A percentile compares a stretch with the other conserved stretches of the same genome.
Conservation (phyloP, 768 basidiomycete species). For the Suillus subaureus region DNA sequence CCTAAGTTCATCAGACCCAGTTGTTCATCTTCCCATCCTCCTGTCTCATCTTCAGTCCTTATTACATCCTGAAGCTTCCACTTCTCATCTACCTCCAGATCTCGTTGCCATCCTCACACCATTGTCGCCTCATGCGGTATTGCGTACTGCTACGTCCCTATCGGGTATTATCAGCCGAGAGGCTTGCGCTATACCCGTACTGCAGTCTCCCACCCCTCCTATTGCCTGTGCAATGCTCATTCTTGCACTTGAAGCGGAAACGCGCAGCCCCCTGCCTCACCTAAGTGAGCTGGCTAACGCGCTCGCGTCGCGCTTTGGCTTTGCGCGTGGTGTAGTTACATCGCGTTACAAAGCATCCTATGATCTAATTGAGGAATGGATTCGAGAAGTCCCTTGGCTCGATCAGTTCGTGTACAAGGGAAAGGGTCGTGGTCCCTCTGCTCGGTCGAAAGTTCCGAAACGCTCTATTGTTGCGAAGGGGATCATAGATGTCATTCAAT, state of each 20-base stretch:
- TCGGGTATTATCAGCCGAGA: conserved; percentile 45
- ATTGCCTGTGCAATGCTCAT: conserved; percentile 73
- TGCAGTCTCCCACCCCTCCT: conserved; percentile 42
- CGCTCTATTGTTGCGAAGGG: conserved; percentile 68
- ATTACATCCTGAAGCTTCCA: conserved; percentile 30
- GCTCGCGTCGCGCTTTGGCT: conserved; percentile 54
- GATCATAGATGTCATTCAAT: conserved; percentile 68
- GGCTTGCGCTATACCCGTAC: conserved; percentile 43
- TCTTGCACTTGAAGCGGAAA: conserved; percentile 70
- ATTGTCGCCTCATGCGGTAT: conserved; percentile 42
- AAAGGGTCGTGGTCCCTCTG: conserved; percentile 34
- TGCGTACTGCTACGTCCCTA: conserved; percentile 45
- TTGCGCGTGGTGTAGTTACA: conserved; percentile 59
- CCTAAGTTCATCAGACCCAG: conserved; percentile 58
- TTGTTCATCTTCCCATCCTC: conserved; percentile 58
- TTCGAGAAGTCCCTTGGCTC: conserved; percentile 74
- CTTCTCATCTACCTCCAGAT: conserved; percentile 33
- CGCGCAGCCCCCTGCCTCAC: conserved; percentile 51
- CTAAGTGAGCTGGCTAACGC: conserved; percentile 58
- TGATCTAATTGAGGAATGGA: conserved; percentile 60
- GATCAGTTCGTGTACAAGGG: conserved; percentile 50
- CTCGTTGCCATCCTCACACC: conserved; percentile 40
- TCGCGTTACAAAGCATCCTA: conserved; percentile 68
- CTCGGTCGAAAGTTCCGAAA: conserved; percentile 63
- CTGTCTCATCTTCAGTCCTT: conserved; percentile 51